Evolutionary conservation across 441 rosid genomes (phyloP), one percentile per base, ranked within the genome.

Genomic region (Erodium trifolium): DNA sequence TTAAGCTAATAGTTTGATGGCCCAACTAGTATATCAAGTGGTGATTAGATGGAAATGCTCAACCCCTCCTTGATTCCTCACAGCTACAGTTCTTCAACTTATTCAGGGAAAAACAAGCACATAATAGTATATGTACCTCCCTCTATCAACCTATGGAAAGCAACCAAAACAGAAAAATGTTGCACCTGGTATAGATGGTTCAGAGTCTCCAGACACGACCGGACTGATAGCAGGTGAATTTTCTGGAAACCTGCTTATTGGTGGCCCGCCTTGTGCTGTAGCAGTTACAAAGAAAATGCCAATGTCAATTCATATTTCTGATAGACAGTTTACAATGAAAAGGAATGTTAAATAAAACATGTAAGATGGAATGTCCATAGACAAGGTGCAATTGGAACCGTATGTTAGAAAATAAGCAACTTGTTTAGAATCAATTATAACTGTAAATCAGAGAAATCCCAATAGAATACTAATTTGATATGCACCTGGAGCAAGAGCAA

Each of bases 161-260:
- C 51, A 45, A 45, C 51, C 51, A 45, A 45, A 12, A 10, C n/a
- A 12, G n/a, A 45, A 45, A 45, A 45, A 12, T 45, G 41, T 37
- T 37, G 51, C 51, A 45, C 51, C 51, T 45, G 51, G 51, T 45
- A 45, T 45, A 45, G 51, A 45, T 45, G 51, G 51, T 45, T 45
- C 51, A 45, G 51, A 45, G 1, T 45, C 14, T 11, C 51, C 51
- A 13, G 86, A 86, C 68, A 75, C 14, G 35, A 67, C 62, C 4
- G 86, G 86, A 63, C 72, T 81, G 71, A 71, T 66, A 3, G 79
- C 75, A 0, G 86, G 81, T 53, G 87, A 75, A 77, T 69, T 74
- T 57, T 55, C 79, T 4, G 82, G 84, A 71, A 72, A 62, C 65
- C 63, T 68, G 39, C 77, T 69, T 13, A 34, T 71, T 0, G 85